Evolutionary conservation across 257 asterid species (phyloP), one percentile per base, ranked within the genome.

Genomic region (Scutellaria minor): DNA sequence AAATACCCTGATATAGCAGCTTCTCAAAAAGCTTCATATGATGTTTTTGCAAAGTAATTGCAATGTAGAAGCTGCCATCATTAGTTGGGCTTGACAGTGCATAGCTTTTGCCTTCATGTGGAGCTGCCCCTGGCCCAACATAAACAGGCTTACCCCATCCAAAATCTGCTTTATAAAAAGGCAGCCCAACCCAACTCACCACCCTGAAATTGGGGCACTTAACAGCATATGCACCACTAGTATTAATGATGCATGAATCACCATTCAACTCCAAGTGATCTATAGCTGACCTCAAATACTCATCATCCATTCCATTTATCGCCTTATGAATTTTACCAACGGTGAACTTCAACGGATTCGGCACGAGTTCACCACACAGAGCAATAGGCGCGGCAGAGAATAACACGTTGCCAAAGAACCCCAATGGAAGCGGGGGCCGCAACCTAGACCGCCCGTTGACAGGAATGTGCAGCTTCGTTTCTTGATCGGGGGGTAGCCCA

Each of bases 61-160:
- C 80, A 0, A 81, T 86, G 11, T 79, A 75, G 9, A 88, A 61
- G 75, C 85, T 76, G 9, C 91, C 93, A 48, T 90, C 90, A 7
- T 75, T 81, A 2, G 27, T 52, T 0, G 87, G 78, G 73, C 86
- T 84, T 0, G 81, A 91, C 73, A 84, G 10, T 6, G 86, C 42
- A 46, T 73, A 66, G 37, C 85, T 75, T 60, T 86, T 70, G 12
- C 97, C 95, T 79, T 90, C 97, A 37, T 13, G 78, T 0, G 80
- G 87, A 31, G 77, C 75, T 1, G 84, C 86, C 3, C 83, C 93
- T 1, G 84, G 88, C 1, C 95, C 91, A 78, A 75, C 66, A 44
- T 66, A 86, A 6, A 81, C 75, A 2, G 96, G 95, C 47, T 82
- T 73, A 0, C 96, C 95, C 90, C 91, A 90, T 1, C 96, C 93